A percentile compares a stretch with the other conserved stretches of the same genome.
Conservation (phyloP, 2,329 filamentous ascomycete species). For the Calycina herbarum region DNA sequence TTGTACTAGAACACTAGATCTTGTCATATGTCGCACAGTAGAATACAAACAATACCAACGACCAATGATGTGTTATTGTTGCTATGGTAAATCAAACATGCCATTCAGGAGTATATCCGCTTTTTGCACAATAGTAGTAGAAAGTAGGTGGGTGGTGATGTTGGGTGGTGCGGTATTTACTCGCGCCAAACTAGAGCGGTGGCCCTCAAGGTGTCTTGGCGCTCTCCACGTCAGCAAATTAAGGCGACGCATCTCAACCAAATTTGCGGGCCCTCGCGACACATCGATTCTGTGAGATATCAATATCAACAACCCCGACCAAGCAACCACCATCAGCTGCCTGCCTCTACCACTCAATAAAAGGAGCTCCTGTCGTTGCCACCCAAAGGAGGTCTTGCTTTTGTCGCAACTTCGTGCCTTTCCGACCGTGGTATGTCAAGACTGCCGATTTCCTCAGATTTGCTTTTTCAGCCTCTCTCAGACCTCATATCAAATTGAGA, state of each 20-base stretch:
- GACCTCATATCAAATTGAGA: not conserved
- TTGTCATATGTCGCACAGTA: not conserved
- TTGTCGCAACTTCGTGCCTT: no score
- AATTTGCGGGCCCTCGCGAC: slow-evolving; percentile 1
- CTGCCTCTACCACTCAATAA: not conserved
- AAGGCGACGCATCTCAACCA: slow-evolving; percentile 3
- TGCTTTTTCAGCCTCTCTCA: not conserved
- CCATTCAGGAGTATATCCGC: no score
- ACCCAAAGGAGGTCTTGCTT: no score
- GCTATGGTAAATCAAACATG: no score
- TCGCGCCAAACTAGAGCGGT: not conserved
- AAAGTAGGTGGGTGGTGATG: not conserved
- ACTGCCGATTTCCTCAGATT: not conserved
- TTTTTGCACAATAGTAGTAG: not conserved
- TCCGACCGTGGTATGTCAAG: no score
- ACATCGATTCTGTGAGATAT: not conserved
- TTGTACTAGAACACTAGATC: not conserved
- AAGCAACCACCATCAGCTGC: not conserved
- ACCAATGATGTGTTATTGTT: not conserved
- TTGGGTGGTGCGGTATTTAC: not conserved
- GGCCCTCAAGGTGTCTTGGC: not conserved
- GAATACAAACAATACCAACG: not conserved
- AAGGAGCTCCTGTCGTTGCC: no score
- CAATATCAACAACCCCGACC: not conserved
- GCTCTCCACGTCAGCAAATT: not conserved